Conservation (phyloP, 2,329 filamentous ascomycete species). For the Ilyonectria robusta region DNA sequence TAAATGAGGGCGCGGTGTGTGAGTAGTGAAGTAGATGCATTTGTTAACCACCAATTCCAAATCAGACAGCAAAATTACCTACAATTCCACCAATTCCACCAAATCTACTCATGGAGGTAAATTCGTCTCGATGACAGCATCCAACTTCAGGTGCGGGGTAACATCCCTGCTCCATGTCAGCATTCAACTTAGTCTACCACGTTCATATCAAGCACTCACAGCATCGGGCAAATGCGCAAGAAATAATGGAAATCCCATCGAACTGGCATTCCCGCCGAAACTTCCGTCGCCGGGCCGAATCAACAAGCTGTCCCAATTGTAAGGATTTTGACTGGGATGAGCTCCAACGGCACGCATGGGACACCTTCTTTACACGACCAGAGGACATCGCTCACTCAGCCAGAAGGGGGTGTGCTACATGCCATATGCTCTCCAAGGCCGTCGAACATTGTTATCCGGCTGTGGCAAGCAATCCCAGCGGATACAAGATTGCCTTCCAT, state of each 20-base stretch:
- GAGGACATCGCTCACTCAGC: conserved; percentile 7
- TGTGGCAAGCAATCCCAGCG: neutral
- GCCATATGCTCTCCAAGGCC: neutral
- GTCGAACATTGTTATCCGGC: conserved; percentile 12
- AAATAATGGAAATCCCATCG: neutral
- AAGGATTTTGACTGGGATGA: conserved; percentile 21
- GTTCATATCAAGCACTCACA: neutral
- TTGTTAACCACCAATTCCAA: too few relatives aligned
- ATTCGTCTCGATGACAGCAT: too few relatives aligned
- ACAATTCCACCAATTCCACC: too few relatives aligned
- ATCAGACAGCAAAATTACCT: too few relatives aligned
- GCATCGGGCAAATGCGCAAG: neutral
- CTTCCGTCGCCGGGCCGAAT: neutral
- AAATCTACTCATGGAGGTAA: too few relatives aligned
- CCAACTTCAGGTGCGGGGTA: too few relatives aligned
- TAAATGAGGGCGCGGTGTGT: too few relatives aligned
- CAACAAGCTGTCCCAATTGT: conserved; percentile 10
- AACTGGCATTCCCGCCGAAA: neutral
- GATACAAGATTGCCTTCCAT: conserved; percentile 12
- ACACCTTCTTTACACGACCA: conserved; percentile 2
- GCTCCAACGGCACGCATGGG: conserved; percentile 6
- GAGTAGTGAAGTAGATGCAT: too few relatives aligned
- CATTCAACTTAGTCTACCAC: neutral
- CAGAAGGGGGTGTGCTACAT: conserved; percentile 5
- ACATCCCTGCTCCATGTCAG: too few relatives aligned